Percentiles rank a stretch among this genome's conserved stretches.
Conservation (phyloP, 2,329 filamentous ascomycete genomes). For the Colletotrichum gloeosporioides region DNA sequence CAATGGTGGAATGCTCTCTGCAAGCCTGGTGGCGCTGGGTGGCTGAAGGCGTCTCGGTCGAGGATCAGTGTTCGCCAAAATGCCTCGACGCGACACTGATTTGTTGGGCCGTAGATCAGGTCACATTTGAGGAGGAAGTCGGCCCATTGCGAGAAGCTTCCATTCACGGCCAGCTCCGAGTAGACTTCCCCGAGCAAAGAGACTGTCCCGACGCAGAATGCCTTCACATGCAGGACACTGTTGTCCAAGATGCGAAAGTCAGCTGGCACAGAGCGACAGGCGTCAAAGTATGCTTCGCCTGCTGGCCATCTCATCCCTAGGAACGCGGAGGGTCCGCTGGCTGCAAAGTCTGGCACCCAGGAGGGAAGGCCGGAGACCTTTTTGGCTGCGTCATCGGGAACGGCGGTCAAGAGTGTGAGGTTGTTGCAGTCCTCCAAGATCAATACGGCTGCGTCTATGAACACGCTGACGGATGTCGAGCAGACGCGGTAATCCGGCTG, state of each 20-base stretch:
- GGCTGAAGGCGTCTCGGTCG: constrained; percentile 22
- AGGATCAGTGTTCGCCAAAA: constrained; percentile 31
- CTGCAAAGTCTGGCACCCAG: constrained; percentile 28
- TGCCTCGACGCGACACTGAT: constrained; percentile 29
- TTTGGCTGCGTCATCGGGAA: constrained; percentile 21
- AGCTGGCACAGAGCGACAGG: background rate
- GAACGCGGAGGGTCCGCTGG: background rate
- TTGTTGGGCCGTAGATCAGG: constrained; percentile 21
- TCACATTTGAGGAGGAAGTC: constrained; percentile 23
- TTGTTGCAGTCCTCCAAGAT: constrained; percentile 18
- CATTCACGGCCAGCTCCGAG: constrained; percentile 5
- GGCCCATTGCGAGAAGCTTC: constrained; percentile 17
- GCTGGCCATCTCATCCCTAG: constrained; percentile 1
- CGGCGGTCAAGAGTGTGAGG: constrained; percentile 26
- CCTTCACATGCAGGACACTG: background rate
- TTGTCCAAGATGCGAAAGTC: background rate
- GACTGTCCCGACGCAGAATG: background rate
- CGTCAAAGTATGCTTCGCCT: background rate
- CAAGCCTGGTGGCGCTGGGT: background rate
- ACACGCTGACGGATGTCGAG: background rate
- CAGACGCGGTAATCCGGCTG: background rate
- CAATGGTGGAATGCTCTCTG: constrained; percentile 7
- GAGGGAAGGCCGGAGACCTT: constrained; percentile 8
- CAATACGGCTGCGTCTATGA: background rate
- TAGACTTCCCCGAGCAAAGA: background rate